These are phyloP conservation scores for Solanum sparsipilum DNA, from an alignment of 257 asterid species.

Conservation along the genomic window DNA sequence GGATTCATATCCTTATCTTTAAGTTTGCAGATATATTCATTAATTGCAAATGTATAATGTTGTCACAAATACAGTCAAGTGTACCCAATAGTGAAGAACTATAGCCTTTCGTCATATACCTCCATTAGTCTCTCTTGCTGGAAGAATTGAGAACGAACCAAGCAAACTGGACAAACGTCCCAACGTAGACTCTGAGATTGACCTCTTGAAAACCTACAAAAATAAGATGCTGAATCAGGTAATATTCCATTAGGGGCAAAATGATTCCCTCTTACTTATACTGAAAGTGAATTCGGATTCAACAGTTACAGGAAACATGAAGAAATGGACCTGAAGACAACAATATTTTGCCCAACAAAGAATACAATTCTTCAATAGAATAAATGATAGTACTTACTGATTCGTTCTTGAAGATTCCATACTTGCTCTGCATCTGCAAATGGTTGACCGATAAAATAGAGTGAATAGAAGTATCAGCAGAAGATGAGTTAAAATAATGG, in stretches of 20 bases:
- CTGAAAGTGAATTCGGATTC: background rate
- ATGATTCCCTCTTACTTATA: background rate
- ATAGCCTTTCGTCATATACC: constrained; percentile 35
- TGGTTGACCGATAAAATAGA: constrained; percentile 4
- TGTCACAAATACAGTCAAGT: background rate
- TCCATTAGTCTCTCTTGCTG: constrained; percentile 37
- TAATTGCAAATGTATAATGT: background rate
- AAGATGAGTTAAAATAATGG: background rate
- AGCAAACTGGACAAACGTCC: constrained; percentile 59
- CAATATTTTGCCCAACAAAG: background rate
- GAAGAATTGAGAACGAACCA: constrained; percentile 60
- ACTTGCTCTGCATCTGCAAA: constrained; percentile 81
- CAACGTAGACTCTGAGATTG: constrained; percentile 67
- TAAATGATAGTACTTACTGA: constrained; percentile 38
- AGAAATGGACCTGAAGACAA: background rate
- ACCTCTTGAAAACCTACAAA: constrained; percentile 52
- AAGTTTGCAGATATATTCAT: background rate
- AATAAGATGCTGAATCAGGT: constrained; percentile 6
- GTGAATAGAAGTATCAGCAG: constrained; percentile 6
- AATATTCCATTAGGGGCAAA: constrained; percentile 1
- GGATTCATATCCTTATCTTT: background rate
- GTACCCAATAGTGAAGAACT: background rate
- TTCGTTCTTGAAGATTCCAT: constrained; percentile 55
- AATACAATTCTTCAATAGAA: background rate
- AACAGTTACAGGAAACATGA: background rate